These are phyloP conservation scores for Ascochyta rabiei DNA, from an alignment of 2,329 filamentous ascomycete genomes.

Conservation along the genomic window DNA sequence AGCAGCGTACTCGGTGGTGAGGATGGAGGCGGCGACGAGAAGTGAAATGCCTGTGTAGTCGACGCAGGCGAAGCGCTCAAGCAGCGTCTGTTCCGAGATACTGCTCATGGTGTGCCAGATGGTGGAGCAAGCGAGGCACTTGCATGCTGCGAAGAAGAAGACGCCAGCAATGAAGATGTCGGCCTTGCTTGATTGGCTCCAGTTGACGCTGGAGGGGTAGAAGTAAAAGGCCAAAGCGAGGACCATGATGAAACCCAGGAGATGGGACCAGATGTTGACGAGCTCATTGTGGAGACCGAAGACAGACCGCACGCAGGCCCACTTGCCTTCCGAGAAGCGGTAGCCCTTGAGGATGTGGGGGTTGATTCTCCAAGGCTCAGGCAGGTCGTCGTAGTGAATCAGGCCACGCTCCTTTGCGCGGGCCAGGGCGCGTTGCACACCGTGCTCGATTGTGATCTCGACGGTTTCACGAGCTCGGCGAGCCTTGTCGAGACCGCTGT, in stretches of 20 bases:
- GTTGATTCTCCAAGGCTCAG: conserved; percentile 91
- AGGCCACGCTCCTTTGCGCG: conserved; percentile 80
- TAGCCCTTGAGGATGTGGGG: conserved; percentile 91
- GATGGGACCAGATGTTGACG: conserved; percentile 98
- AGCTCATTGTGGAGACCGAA: conserved; percentile 89
- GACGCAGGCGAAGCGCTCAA: conserved; percentile 96
- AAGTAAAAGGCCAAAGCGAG: conserved; percentile 92
- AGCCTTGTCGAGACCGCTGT: conserved; percentile 83
- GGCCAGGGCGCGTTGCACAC: conserved; percentile 77
- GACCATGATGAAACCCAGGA: conserved; percentile 85
- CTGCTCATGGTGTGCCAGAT: conserved; percentile 99
- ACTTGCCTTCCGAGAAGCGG: conserved; percentile 89
- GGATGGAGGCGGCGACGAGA: conserved; percentile 92
- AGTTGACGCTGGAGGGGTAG: conserved; percentile 87
- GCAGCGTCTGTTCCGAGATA: conserved; percentile 84
- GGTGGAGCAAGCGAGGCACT: conserved; percentile 92
- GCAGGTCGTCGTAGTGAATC: conserved; percentile 87
- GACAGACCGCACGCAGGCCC: conserved; percentile 84
- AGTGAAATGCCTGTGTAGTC: conserved; percentile 98
- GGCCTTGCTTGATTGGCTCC: conserved; percentile 81
- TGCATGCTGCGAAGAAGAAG: conserved; percentile 95
- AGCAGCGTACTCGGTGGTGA: conserved; percentile 97
- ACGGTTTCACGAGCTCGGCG: conserved; percentile 73
- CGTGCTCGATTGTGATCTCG: conserved; percentile 73
- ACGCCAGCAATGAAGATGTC: conserved; percentile 90